Conservation (phyloP, 495 filamentous ascomycete genomes). For the Aspergillus ellipticus region DNA sequence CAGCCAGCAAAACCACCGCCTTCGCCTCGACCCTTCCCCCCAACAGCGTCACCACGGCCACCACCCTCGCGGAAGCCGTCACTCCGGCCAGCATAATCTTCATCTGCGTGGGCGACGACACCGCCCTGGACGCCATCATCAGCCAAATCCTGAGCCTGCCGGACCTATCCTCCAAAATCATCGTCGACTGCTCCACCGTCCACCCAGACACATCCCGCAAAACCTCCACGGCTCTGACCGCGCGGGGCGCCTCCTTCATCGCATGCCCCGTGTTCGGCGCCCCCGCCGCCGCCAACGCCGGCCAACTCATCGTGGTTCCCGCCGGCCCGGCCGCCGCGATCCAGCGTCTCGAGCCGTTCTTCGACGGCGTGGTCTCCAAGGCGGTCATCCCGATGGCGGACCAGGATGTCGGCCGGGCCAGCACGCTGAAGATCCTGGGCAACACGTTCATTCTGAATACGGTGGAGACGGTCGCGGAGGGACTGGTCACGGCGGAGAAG, state of each 20-base stretch:
- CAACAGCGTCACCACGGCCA: conserved; percentile 58
- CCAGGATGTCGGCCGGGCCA: conserved; percentile 34
- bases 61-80: conserved; percentile 62
- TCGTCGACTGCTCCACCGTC: conserved; percentile 86
- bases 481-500: conserved; percentile 74
- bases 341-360: conserved; percentile 65
- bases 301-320: conserved; percentile 71
- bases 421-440: conserved; percentile 70
- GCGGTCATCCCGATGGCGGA: conserved; percentile 56
- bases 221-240: conserved; percentile 51
- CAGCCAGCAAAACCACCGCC: conserved; percentile 52
- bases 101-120: conserved; percentile 77
- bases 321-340: conserved; percentile 62
- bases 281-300: conserved; percentile 72
- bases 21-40: conserved; percentile 50
- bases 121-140: conserved; percentile 57
- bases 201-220: conserved; percentile 75
- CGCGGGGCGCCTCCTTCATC: conserved; percentile 66
- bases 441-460: conserved; percentile 87
- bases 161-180: conserved; percentile 38
- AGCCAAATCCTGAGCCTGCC: conserved; percentile 33
- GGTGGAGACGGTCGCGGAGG: conserved; percentile 74
- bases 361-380: conserved; percentile 71
- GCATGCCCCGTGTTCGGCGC: conserved; percentile 82
- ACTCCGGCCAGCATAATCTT: conserved; percentile 73